Evolutionary conservation across 768 basidiomycete genomes (phyloP), one percentile per base, ranked within the genome.

Genomic region (Trametes meyenii): DNA sequence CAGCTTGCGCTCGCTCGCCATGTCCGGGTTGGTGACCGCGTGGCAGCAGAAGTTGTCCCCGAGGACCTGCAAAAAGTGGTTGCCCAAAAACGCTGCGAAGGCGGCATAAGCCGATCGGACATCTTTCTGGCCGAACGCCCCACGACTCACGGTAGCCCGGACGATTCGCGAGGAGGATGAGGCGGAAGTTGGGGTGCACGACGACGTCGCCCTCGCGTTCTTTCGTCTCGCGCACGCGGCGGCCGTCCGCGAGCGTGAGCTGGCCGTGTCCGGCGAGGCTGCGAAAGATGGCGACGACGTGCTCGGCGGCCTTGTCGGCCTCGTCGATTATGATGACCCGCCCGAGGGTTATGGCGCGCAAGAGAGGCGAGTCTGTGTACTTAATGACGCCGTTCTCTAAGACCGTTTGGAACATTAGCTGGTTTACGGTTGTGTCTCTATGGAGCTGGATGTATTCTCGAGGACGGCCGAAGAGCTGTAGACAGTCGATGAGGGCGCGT

Each of bases 231-330:
- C 83, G 74, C 6, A 88, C 84, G 12, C 85, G 77, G 2, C 86
- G 75, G 16, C 87, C 86, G 70, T 89, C 85, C 0, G 86, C 79
- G 4, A 88, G 78, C 0, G 83, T 82, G 75, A 89, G 75, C 69
- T 87, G 86, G 11, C 82, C 79, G 58, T 87, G 85, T 2, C 85
- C 83, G 4, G 85, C 86, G 24, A 89, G 79, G 70, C 86, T 87
- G 29, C 85, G 78, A 80, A 89, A 87, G 52, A 89, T 81, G 7
- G 87, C 86, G 21, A 87, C 86, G 52, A 89, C 87, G 61, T 89
- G 86, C 67, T 89, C 87, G 8, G 86, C 85, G 8, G 86, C 87
- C 71, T 89, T 89, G 72, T 89, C 87, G 4, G 86, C 87, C 66
- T 89, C 86, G 68, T 89, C 86, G 50, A 88, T 82, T 67, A 89